Conservation (phyloP, 1,284 basidiomycete species). For the Amylostereum areolatum region DNA sequence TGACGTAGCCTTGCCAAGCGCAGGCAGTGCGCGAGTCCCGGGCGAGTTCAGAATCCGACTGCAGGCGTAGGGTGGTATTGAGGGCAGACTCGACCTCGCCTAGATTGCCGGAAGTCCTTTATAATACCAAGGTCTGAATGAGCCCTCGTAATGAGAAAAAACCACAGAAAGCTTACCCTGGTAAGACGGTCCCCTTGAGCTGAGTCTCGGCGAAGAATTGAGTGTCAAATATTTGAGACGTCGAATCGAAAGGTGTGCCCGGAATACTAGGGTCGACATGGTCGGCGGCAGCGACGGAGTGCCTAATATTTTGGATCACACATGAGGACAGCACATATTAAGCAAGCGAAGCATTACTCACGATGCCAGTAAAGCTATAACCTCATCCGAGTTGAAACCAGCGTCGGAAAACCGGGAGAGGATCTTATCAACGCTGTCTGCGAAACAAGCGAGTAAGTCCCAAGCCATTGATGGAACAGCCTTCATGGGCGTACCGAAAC, state of each 20-base stretch:
- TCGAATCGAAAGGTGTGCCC: constrained; percentile 11
- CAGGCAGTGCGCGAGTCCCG: constrained; percentile 12
- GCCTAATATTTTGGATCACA: background rate
- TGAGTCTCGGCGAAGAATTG: constrained; percentile 14
- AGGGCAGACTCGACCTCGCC: constrained; percentile 9
- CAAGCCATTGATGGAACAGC: too few relatives aligned
- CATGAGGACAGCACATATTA: background rate
- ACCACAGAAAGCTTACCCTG: constrained; percentile 8
- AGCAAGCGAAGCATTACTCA: background rate
- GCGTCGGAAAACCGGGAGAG: constrained; percentile 14
- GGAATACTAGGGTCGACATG: constrained; percentile 8
- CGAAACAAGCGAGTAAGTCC: background rate
- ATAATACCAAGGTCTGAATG: background rate
- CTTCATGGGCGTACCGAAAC: background rate
- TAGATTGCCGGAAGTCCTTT: too few relatives aligned
- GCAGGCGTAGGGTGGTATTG: constrained; percentile 10
- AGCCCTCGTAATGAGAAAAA: too few relatives aligned
- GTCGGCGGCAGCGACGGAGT: too few relatives aligned
- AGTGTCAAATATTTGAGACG: constrained; percentile 12
- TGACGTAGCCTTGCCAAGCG: constrained; percentile 13
- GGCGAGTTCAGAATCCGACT: constrained; percentile 14
- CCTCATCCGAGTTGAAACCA: constrained; percentile 11
- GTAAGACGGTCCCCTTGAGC: constrained; percentile 12
- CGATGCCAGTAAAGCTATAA: constrained; percentile 11
- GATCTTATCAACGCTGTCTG: constrained; percentile 9